Percentiles rank a stretch among this genome's conserved stretches.
These are phyloP conservation scores for Articulospora tetracladia DNA, from an alignment of 495 filamentous ascomycete genomes.

Conservation along the genomic window DNA sequence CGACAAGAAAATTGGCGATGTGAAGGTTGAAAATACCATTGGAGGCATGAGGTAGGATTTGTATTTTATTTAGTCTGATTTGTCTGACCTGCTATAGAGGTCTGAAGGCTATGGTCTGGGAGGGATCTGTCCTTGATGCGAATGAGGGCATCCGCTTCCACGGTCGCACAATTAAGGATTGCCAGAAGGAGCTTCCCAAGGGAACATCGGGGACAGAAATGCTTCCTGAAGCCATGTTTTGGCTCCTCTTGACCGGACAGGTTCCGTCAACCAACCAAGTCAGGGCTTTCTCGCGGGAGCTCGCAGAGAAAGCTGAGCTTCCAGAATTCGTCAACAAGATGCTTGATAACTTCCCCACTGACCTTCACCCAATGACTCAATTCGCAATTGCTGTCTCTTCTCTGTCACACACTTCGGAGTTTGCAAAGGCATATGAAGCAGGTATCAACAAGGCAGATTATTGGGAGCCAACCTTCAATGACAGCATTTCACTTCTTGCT, in stretches of 20 bases:
- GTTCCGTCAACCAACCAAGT: conserved; percentile 81
- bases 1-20: conserved; percentile 81
- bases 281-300: conserved; percentile 74
- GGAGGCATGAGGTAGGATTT: conserved; percentile 80
- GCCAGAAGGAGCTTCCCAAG: conserved; percentile 89
- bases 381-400: conserved; percentile 91
- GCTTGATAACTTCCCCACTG: conserved; percentile 83
- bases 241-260: conserved; percentile 91
- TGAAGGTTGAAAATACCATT: conserved; percentile 89
- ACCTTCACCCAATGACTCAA: conserved; percentile 97
- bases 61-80: background rate
- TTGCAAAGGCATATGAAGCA: conserved; percentile 87
- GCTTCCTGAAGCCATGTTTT: conserved; percentile 99
- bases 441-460: conserved; percentile 92
- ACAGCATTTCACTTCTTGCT: conserved; percentile 87
- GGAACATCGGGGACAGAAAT: conserved; percentile 94
- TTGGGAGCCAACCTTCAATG: conserved; percentile 98
- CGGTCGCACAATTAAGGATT: conserved; percentile 96
- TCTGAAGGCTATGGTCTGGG: conserved; percentile 97
- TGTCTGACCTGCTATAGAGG: conserved; percentile 45
- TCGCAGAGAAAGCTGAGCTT: conserved; percentile 82
- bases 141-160: conserved; percentile 98
- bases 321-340: conserved; percentile 81
- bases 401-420: conserved; percentile 86
- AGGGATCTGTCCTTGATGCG: conserved; percentile 94